Percentiles rank a stretch among this genome's conserved stretches.
Conservation (phyloP, 768 basidiomycete species). For the Calocybe gangraenosa region DNA sequence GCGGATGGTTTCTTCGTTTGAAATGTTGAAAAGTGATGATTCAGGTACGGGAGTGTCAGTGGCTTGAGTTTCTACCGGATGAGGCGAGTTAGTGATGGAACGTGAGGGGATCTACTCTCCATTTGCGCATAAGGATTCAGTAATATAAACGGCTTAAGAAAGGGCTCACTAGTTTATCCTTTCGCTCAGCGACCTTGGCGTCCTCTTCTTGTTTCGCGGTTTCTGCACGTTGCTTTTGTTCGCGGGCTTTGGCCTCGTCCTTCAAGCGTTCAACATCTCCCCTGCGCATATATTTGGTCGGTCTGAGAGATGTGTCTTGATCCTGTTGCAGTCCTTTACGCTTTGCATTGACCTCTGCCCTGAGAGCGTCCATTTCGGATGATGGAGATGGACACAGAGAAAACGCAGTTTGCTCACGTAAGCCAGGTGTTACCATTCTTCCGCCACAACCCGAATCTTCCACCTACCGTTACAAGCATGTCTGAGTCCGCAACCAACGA, state of each 20-base stretch:
- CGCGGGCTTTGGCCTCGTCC: conserved; percentile 33
- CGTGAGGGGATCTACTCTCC: conserved; percentile 45
- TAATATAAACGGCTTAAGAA: conserved; percentile 1
- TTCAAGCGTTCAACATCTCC: conserved; percentile 82
- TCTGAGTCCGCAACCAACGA: conserved; percentile 53
- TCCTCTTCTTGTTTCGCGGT: conserved; percentile 20
- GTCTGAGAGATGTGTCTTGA: conserved; percentile 33
- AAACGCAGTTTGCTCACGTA: conserved; percentile 34
- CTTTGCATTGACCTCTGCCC: conserved; percentile 84
- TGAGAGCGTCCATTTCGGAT: conserved; percentile 77
- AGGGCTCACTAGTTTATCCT: conserved; percentile 42
- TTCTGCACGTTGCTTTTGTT: conserved; percentile 26
- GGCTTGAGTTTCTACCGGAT: conserved; percentile 20
- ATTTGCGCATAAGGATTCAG: conserved; percentile 31
- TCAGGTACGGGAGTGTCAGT: conserved; percentile 42
- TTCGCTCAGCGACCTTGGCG: conserved; percentile 27
- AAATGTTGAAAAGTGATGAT: conserved; percentile 73
- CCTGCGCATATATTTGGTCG: conserved; percentile 85
- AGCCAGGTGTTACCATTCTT: conserved; percentile 23
- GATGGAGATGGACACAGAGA: conserved; percentile 13
- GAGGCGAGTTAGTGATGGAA: conserved; percentile 38
- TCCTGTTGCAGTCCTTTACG: conserved; percentile 67
- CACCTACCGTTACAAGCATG: conserved; percentile 41
- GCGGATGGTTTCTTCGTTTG: conserved; percentile 88
- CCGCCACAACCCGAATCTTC: conserved; percentile 37